These are phyloP conservation scores for Gynostemma pentaphyllum DNA, from an alignment of 306 rosid genomes.

Conservation along the genomic window DNA sequence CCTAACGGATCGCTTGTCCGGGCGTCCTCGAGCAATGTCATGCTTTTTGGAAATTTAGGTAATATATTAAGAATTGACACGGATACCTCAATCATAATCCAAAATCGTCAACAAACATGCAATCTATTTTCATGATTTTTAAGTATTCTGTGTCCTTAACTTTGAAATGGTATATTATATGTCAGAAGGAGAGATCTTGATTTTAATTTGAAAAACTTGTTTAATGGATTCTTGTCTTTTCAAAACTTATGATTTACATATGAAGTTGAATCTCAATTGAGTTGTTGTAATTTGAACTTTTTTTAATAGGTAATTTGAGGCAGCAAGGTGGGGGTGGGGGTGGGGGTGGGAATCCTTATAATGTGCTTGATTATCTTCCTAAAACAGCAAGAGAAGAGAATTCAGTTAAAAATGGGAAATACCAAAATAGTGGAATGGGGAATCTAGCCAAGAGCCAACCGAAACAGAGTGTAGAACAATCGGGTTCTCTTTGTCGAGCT, in stretches of 20 bases:
- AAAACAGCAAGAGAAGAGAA: constrained; percentile 25
- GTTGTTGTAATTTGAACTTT: background rate
- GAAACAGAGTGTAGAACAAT: constrained; percentile 10
- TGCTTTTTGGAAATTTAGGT: constrained; percentile 65
- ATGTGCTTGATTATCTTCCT: constrained; percentile 26
- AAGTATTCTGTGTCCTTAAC: no score
- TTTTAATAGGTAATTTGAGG: constrained; percentile 34
- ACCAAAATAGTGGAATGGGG: constrained; percentile 12
- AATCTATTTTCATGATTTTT: no score
- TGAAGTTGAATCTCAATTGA: background rate
- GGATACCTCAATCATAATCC: no score
- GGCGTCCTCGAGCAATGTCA: constrained; percentile 77
- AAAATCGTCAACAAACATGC: no score
- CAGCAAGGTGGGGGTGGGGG: constrained; percentile 25
- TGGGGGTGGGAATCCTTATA: constrained; percentile 11
- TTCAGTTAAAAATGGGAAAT: constrained; percentile 6
- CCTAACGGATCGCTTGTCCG: constrained; percentile 36
- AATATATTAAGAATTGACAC: background rate
- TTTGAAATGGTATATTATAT: no score
- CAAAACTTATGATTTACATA: background rate
- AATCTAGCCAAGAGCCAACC: constrained; percentile 5
- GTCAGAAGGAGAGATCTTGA: no score
- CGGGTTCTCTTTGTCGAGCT: constrained; percentile 52
- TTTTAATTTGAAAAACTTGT: no score
- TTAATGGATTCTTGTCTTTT: background rate